A percentile compares a stretch with the other conserved stretches of the same genome.
These are phyloP conservation scores for Cucumis sativus DNA, from an alignment of 306 rosid genomes.

Conservation along the genomic window DNA sequence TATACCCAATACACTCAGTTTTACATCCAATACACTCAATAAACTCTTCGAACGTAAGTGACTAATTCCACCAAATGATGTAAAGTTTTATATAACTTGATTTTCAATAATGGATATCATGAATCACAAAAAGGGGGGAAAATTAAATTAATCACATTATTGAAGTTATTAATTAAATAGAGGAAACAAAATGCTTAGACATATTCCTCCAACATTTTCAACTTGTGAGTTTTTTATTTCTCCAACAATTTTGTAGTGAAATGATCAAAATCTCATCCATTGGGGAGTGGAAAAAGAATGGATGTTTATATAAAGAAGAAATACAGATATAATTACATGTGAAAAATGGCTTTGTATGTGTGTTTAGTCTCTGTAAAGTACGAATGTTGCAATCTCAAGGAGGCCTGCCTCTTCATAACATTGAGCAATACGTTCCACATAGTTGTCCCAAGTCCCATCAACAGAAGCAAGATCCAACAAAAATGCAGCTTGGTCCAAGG, in stretches of 20 bases:
- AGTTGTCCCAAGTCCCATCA: constrained; percentile 81
- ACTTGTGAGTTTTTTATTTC: background rate
- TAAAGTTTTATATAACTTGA: too few relatives aligned
- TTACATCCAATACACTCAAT: too few relatives aligned
- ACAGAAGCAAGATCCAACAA: constrained; percentile 83
- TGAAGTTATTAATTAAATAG: background rate
- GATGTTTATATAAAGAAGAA: background rate
- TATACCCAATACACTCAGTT: too few relatives aligned
- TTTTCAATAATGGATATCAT: too few relatives aligned
- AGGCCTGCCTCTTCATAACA: constrained; percentile 79
- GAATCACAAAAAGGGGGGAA: too few relatives aligned
- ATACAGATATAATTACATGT: background rate
- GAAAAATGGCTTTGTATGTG: background rate
- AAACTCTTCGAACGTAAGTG: too few relatives aligned
- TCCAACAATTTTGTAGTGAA: background rate
- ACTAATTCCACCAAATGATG: too few relatives aligned
- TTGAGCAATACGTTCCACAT: constrained; percentile 48
- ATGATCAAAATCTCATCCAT: background rate
- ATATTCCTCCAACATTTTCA: background rate
- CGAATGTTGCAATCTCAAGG: constrained; percentile 49
- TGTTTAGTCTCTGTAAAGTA: constrained; percentile 43
- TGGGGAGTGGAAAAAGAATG: background rate
- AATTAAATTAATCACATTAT: too few relatives aligned
- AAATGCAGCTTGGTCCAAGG: constrained; percentile 86
- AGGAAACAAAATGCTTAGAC: background rate